phyloP scores from a whole-genome alignment of 768 basidiomycete genomes.

The Psilocybe tampanensis region DNA sequence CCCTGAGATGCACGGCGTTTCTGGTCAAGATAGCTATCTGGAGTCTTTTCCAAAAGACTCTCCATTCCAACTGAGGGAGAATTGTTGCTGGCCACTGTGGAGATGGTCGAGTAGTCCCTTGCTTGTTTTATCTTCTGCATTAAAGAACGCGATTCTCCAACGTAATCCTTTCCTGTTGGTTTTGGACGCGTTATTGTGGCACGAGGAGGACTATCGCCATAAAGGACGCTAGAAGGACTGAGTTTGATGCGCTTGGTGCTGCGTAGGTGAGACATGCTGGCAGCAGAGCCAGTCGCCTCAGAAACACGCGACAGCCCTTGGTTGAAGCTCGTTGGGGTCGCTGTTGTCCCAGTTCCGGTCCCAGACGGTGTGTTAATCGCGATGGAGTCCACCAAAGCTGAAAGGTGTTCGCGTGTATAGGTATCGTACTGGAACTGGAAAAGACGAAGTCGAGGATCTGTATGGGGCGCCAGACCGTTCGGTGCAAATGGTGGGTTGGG shows the following conservation, averaged over 20 bases:
- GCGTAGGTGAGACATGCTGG: slow-evolving; percentile 56
- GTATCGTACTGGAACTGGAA: slow-evolving; percentile 98
- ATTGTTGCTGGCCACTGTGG: slow-evolving; percentile 51
- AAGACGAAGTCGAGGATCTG: slow-evolving; percentile 78
- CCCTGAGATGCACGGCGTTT: neutral
- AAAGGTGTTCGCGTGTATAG: slow-evolving; percentile 91
- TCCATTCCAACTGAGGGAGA: slow-evolving; percentile 23
- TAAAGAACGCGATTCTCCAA: slow-evolving; percentile 73
- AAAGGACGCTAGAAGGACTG: slow-evolving; percentile 65
- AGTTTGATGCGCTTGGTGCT: slow-evolving; percentile 83
- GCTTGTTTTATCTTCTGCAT: slow-evolving; percentile 83
- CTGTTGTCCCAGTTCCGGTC: slow-evolving; percentile 48
- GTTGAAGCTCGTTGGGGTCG: slow-evolving; percentile 48
- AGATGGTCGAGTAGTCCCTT: slow-evolving; percentile 77
- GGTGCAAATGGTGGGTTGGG: slow-evolving; percentile 40
- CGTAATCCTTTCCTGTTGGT: slow-evolving; percentile 62
- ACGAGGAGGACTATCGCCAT: slow-evolving; percentile 50
- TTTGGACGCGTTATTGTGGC: slow-evolving; percentile 53
- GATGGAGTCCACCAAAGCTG: slow-evolving; percentile 92
- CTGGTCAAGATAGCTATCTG: slow-evolving; percentile 10
- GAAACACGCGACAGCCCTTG: slow-evolving; percentile 50
- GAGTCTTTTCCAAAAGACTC: slow-evolving; percentile 7
- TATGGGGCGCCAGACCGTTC: slow-evolving; percentile 37
- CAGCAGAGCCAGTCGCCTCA: slow-evolving; percentile 40
- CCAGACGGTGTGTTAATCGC: slow-evolving; percentile 77